Base-by-base conservation (phyloP, 2,329 filamentous ascomycete genomes). In the Botryotinia narcissicola region DNA sequence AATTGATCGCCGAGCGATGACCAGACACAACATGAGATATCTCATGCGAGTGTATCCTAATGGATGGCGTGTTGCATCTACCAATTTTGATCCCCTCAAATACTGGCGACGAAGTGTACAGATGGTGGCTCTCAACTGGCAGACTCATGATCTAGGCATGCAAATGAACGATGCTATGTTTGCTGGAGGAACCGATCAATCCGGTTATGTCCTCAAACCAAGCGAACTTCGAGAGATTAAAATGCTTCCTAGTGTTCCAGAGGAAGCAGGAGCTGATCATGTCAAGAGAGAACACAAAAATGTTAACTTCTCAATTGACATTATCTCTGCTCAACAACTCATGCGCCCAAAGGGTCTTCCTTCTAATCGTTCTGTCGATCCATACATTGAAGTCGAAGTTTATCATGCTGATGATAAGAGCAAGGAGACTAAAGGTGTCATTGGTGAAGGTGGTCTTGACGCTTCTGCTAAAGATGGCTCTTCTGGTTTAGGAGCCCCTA, bases 131-230 rank as follows among this genome's bases (percentile, higher is more conserved):
- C 86, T 98, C 75, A 99, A 99, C 83, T 98, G 96, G 95, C 96
- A 99, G 83, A 98, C 95, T 0, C 98, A 97, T 80, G 96, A 98
- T 80, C 87, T 97, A 29, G 94, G 95, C 63, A 96, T 98, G 89
- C 95, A 98, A 81, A 88, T 98, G 82, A 98, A 98, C 81, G 93
- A 96, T 78, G 96, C 96, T 80, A 98, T 99, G 96, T 99, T 98
- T 81, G 92, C 94, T 64, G 93, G 93, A 73, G 93, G 94, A 61
- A 91, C 88, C 20, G 96, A 98, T 83, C 89, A 90, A 73, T 93
- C 93, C 4, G 96, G 96, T 62, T 99, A 98, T 79, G 94, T 98
- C 22, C 88, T 98, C 71, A 99, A 99, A 84, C 95, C 96, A 32
- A 88, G 91, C 51, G 93, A 95, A 80, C 89, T 97, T 75, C 92